Conservation (phyloP, 192 early-diverging fungal genomes). For the Coemansia sp. region DNA sequence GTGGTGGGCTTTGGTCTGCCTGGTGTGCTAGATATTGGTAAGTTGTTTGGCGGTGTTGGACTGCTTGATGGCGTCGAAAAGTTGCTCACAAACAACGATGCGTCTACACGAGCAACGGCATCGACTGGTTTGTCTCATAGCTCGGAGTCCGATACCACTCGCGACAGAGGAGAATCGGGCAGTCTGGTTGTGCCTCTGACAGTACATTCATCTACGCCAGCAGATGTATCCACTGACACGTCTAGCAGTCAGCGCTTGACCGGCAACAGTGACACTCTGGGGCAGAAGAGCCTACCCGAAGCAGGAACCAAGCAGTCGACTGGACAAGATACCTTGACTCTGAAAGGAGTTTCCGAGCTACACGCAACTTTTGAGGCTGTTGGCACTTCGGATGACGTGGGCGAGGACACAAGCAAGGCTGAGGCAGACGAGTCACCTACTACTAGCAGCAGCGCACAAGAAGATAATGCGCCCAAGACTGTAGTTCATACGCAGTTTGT, state of each 20-base stretch:
- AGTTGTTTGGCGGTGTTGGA: slow-evolving; percentile 2
- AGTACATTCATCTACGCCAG: not conserved
- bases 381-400: not conserved
- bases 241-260: not conserved
- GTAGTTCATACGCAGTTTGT: slow-evolving; percentile 21
- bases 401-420: not conserved
- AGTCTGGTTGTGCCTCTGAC: not conserved
- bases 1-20: slow-evolving; percentile 6
- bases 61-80: slow-evolving; percentile 9
- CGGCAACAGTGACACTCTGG: not conserved
- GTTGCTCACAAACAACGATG: slow-evolving; percentile 8
- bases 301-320: not conserved
- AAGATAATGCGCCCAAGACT: not conserved
- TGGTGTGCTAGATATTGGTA: slow-evolving; percentile 7
- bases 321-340: not conserved
- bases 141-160: not conserved
- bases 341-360: not conserved
- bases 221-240: not conserved
- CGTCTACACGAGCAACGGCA: not conserved
- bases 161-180: not conserved
- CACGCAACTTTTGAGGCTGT: not conserved
- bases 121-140: not conserved
- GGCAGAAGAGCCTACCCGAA: not conserved
- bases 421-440: not conserved
- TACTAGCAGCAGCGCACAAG: not conserved